Conservation (phyloP, 495 filamentous ascomycete species). For the Annulohypoxylon stygium region DNA sequence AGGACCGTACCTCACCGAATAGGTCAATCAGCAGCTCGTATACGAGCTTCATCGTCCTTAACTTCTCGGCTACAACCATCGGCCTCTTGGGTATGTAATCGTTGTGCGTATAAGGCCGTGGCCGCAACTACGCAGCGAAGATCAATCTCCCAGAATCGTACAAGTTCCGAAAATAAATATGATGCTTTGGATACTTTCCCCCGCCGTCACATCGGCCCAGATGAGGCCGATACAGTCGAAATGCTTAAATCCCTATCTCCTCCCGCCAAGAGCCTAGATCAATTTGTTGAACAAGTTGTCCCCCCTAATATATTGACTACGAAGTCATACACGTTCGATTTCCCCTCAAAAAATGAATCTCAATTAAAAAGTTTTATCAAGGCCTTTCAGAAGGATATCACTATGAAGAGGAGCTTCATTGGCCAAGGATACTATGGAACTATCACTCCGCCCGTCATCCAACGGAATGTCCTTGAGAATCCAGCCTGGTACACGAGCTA, state of each 20-base stretch:
- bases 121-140: constrained; percentile 25
- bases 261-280: constrained; percentile 77
- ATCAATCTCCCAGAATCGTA: constrained; percentile 23
- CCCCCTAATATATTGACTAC: constrained; percentile 85
- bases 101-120: constrained; percentile 29
- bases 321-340: constrained; percentile 58
- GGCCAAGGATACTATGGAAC: constrained; percentile 92
- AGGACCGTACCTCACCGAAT: constrained; percentile 44
- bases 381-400: constrained; percentile 75
- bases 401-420: constrained; percentile 75
- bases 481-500: constrained; percentile 99
- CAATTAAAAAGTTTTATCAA: constrained; percentile 73
- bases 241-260: constrained; percentile 90
- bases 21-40: constrained; percentile 46
- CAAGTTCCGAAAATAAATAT: constrained; percentile 27
- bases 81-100: constrained; percentile 38
- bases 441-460: constrained; percentile 89
- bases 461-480: constrained; percentile 92
- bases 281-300: constrained; percentile 91
- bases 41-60: constrained; percentile 41
- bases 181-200: constrained; percentile 67
- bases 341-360: constrained; percentile 68
- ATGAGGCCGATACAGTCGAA: constrained; percentile 72
- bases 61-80: constrained; percentile 30
- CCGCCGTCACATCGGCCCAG: constrained; percentile 94